phyloP scores from a whole-genome alignment of 108 stramenopile genomes.

The Cyclostephanos invisitatus region DNA sequence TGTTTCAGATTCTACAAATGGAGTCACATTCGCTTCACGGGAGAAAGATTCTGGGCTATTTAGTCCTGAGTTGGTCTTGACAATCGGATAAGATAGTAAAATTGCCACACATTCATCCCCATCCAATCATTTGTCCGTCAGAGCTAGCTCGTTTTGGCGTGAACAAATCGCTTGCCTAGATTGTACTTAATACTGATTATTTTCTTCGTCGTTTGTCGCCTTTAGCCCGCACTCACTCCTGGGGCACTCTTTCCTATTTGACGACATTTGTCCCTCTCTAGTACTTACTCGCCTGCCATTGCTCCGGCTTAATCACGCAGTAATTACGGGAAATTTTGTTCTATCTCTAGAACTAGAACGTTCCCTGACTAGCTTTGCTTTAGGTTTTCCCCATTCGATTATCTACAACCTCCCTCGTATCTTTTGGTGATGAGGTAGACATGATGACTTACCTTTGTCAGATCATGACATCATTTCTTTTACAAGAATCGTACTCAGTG shows the following conservation, averaged over 20 bases:
- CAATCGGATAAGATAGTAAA: background rate
- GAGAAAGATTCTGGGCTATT: background rate
- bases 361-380: too few relatives aligned
- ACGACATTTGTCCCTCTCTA: background rate
- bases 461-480: background rate
- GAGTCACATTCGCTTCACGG: background rate
- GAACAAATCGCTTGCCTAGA: background rate
- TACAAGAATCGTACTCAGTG: background rate
- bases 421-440: background rate
- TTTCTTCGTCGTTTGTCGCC: background rate
- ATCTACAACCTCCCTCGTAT: background rate
- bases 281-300: background rate
- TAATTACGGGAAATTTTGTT: background rate
- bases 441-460: background rate
- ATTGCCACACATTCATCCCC: background rate
- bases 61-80: constrained; percentile 12
- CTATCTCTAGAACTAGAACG: background rate
- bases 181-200: background rate
- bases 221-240: constrained; percentile 1
- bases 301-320: background rate
- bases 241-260: background rate
- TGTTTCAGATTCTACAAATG: background rate
- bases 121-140: background rate
- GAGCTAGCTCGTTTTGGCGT: background rate
- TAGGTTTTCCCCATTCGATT: background rate